These are phyloP conservation scores for Cordyceps javanica DNA, from an alignment of 2,329 filamentous ascomycete genomes.

Conservation along the genomic window DNA sequence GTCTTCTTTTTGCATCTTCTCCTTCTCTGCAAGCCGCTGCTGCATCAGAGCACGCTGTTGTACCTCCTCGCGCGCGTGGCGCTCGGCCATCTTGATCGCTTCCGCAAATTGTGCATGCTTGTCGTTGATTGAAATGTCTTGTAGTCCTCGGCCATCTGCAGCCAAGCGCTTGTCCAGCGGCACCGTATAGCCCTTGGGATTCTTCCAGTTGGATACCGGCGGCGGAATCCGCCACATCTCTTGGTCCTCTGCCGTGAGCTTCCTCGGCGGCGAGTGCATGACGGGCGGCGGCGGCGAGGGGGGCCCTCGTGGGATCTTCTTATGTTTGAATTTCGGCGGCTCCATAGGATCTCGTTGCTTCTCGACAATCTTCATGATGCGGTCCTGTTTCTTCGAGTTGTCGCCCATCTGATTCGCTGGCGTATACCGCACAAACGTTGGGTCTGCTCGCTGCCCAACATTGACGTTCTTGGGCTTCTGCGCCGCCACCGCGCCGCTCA, in stretches of 20 bases:
- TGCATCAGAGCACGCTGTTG: slow-evolving; percentile 91
- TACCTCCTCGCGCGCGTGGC: slow-evolving; percentile 92
- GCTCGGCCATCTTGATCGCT: slow-evolving; percentile 86
- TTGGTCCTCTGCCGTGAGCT: slow-evolving; percentile 93
- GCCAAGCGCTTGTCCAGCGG: slow-evolving; percentile 92
- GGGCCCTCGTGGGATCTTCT: slow-evolving; percentile 91
- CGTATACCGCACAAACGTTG: slow-evolving; percentile 93
- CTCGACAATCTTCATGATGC: slow-evolving; percentile 98
- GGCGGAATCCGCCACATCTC: slow-evolving; percentile 89
- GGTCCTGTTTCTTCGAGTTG: slow-evolving; percentile 78
- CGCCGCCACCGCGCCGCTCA: slow-evolving; percentile 78
- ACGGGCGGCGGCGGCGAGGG: slow-evolving; percentile 89
- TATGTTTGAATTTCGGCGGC: slow-evolving; percentile 97
- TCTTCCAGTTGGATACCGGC: slow-evolving; percentile 98
- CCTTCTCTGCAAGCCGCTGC: slow-evolving; percentile 91
- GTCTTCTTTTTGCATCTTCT: slow-evolving; percentile 91
- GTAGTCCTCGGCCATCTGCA: slow-evolving; percentile 83
- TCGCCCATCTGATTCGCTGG: slow-evolving; percentile 95
- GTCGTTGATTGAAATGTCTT: slow-evolving; percentile 95
- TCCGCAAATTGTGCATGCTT: slow-evolving; percentile 97
- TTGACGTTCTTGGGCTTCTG: slow-evolving; percentile 97
- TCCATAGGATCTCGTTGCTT: slow-evolving; percentile 92
- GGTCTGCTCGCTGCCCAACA: slow-evolving; percentile 69
- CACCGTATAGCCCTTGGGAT: slow-evolving; percentile 95
- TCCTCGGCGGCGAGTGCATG: slow-evolving; percentile 90